Percentiles rank a stretch among this genome's conserved stretches.
Conservation (phyloP, 2,329 filamentous ascomycete genomes). For the Cercospora zeae-maydis region DNA sequence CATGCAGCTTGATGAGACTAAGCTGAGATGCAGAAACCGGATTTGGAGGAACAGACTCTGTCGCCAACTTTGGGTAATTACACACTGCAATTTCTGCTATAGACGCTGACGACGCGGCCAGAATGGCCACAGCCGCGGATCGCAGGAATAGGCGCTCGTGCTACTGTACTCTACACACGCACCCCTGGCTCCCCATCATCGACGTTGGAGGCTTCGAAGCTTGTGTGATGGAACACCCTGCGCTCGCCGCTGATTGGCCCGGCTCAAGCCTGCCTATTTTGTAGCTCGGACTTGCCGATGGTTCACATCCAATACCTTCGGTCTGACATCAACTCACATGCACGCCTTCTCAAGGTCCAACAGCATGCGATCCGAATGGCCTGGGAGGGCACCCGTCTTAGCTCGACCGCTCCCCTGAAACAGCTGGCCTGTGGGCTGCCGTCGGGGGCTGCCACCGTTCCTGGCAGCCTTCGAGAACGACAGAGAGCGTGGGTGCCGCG, state of each 20-base stretch:
- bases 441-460: slow-evolving; percentile 17
- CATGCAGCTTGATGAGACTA: neutral
- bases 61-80: neutral
- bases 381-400: slow-evolving; percentile 19
- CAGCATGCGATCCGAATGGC: slow-evolving; percentile 20
- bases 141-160: slow-evolving; percentile 21
- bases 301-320: neutral
- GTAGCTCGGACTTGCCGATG: neutral
- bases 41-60: neutral
- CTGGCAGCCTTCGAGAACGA: slow-evolving; percentile 24
- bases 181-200: slow-evolving; percentile 13
- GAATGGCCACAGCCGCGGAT: neutral
- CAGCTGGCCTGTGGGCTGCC: slow-evolving; percentile 18
- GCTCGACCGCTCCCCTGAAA: slow-evolving; percentile 23
- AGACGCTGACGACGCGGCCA: slow-evolving; percentile 1
- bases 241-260: slow-evolving; percentile 13
- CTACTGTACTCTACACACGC: slow-evolving; percentile 13
- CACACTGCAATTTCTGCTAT: slow-evolving; percentile 7
- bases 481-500: slow-evolving; percentile 13
- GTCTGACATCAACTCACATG: slow-evolving; percentile 4
- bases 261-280: neutral
- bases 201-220: slow-evolving; percentile 19
- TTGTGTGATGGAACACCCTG: slow-evolving; percentile 2
- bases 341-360: slow-evolving; percentile 4
- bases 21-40: slow-evolving; percentile 3